Conservation (phyloP, 306 rosid genomes). For the Casuarina cunninghamiana region DNA sequence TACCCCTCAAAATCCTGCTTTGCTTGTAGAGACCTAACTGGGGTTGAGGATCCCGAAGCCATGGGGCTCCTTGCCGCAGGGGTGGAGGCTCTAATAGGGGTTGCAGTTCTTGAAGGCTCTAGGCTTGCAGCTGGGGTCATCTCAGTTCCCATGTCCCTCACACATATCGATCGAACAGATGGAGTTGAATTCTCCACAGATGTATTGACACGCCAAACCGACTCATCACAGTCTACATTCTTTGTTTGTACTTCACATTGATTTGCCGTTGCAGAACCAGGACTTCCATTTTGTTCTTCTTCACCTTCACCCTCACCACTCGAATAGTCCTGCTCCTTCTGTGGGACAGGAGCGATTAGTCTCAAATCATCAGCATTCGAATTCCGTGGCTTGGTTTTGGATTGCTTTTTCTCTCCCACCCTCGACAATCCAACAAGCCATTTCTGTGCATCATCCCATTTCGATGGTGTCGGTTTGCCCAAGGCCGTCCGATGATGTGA, state of each 20-base stretch:
- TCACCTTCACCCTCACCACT: conserved; percentile 51
- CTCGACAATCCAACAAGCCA: conserved; percentile 92
- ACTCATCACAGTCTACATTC: conserved; percentile 71
- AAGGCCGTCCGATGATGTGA: conserved; percentile 56
- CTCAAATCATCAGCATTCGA: conserved; percentile 96
- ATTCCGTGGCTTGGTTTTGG: conserved; percentile 74
- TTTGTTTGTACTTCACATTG: conserved; percentile 62
- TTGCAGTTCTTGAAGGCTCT: conserved; percentile 90
- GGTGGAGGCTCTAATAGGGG: conserved; percentile 85
- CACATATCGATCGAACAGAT: conserved; percentile 65
- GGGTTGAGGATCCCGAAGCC: conserved; percentile 75
- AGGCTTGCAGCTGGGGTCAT: conserved; percentile 96
- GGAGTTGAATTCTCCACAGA: conserved; percentile 35
- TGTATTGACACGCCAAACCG: conserved; percentile 68
- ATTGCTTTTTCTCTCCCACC: conserved; percentile 71
- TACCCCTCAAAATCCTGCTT: conserved; percentile 37
- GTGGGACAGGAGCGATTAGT: conserved; percentile 85
- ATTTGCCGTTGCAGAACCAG: conserved; percentile 22
- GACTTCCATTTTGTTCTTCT: conserved; percentile 21
- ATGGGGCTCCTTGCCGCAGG: conserved; percentile 69
- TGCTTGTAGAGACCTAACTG: conserved; percentile 56
- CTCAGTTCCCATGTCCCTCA: conserved; percentile 98
- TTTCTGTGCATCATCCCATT: conserved; percentile 99
- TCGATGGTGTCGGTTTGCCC: conserved; percentile 90
- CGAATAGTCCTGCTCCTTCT: conserved; percentile 70